Evolutionary conservation across 495 filamentous ascomycete genomes (phyloP).

Genomic region (Lepidopterella palustris): DNA sequence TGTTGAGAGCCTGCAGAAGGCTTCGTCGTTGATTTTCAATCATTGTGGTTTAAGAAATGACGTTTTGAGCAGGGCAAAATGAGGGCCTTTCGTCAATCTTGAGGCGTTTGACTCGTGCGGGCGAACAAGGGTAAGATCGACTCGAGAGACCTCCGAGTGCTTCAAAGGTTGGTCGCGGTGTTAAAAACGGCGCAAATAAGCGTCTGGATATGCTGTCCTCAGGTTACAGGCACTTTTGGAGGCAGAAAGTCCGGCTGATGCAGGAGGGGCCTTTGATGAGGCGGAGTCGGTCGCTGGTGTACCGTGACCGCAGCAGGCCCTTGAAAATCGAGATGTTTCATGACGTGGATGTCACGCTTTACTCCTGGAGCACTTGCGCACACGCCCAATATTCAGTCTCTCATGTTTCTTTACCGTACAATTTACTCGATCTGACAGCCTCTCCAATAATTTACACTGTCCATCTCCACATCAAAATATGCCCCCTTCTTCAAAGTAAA

Average conservation of each 20-base stretch:
- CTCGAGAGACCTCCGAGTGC: neutral
- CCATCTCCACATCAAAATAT: too few species aligned
- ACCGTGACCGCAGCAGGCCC: too few species aligned
- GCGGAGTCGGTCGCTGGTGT: neutral
- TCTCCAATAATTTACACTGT: too few species aligned
- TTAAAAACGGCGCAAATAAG: neutral
- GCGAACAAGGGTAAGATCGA: neutral
- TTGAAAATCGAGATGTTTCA: neutral
- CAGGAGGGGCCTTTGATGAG: neutral
- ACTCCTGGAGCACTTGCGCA: too few species aligned
- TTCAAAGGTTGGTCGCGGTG: neutral
- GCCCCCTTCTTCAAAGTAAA: too few species aligned
- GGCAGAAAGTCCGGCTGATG: neutral
- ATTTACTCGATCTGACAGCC: too few species aligned
- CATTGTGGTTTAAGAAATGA: constrained; percentile 20
- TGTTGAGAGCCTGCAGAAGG: constrained; percentile 37
- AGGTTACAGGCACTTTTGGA: neutral
- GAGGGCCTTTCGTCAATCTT: constrained; percentile 1
- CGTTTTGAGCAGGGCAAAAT: constrained; percentile 10
- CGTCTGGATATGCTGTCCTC: neutral
- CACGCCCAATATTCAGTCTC: too few species aligned
- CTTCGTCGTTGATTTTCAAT: constrained; percentile 31
- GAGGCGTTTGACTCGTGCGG: neutral
- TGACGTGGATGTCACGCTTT: neutral
- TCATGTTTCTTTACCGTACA: too few species aligned